Evolutionary conservation across 2,329 filamentous ascomycete species (phyloP), one percentile per base, ranked within the genome.

Genomic region (Nothophoma quercina): DNA sequence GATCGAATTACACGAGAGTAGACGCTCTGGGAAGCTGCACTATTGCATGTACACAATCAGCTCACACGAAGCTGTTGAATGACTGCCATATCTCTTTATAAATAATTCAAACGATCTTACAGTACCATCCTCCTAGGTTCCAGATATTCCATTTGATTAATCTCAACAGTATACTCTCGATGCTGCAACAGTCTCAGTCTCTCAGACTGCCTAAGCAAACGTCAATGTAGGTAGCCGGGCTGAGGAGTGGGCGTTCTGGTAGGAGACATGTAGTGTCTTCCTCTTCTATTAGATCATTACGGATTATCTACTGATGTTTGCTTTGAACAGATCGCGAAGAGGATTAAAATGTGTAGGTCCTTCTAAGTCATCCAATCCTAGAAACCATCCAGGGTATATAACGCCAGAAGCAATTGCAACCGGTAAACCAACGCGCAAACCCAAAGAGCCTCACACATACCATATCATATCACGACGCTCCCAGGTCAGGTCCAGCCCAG

Each of bases 351-450:
- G 3, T 25, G n/a, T 3, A 10, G 34, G 30, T 25, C 38, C 21
- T 7, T n/a, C 26, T 21, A n/a, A 47, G 21, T 21, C 26, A 5
- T 32, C 12, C 25, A 23, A n/a, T 2, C 26, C 43, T n/a, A 29
- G 16, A 39, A 21, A 32, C 34, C 29, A 45, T 40, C 39, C 40
- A 43, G 25, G 51, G 45, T 55, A 55, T 55, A 55, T 32, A 55
- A 36, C 40, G 35, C 40, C 45, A 39, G 19, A 16, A 30, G 25
- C 23, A 13, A 28, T 16, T n/a, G 7, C 23, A 22, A 2, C 16
- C 16, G 22, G 7, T n/a, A n/a, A 28, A 7, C 4, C 29, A 15
- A 2, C 23, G 29, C 15, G 15, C 32, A 33, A 29, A 12, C 8
- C 38, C 21, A 23, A 18, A 42, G 2, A 9, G n/a, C 47, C 26